Evolutionary conservation across 305 asterid species (phyloP), one percentile per base, ranked within the genome.

Genomic region (Fraxinus albicans): DNA sequence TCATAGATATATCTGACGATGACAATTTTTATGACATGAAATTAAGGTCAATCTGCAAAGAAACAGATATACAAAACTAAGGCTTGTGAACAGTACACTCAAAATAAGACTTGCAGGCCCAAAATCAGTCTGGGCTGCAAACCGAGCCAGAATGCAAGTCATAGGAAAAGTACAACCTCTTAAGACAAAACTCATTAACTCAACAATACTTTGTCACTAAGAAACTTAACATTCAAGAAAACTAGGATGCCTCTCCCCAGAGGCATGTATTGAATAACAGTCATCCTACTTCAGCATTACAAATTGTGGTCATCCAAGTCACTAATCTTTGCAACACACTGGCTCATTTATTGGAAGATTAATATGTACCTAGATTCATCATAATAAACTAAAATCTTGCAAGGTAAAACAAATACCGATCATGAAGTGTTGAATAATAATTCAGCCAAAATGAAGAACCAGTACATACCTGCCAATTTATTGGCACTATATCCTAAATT

Each of bases 361-460:
- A 4, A 33, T 36, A 15, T 82, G 67, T 79, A 55, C 79, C 35
- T 76, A 76, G 60, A 75, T 60, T 25, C 76, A 35, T 81, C 69
- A 85, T 8, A 73, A 21, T 44, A 9, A 79, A 76, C 67, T 63
- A 74, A 77, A 76, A 40, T 19, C 55, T 12, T 75, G 80, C 42
- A 36, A 75, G 73, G 73, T 19, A 21, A 27, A 79, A 70, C 58
- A 19, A 76, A 81, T 31, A 69, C 25, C 83, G 8, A 38, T 53
- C 74, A 21, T 78, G 75, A 35, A 29, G 70, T 23, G 23, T 23
- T 19, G 73, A 77, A 80, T 36, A 23, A 63, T 55, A 76, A 35
- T 75, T 65, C 72, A 78, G 84, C 63, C 50, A 78, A 80, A 77
- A 65, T 76, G 58, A 81, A 79, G 70, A 13, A 36, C 83, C 53